phyloP scores from a whole-genome alignment of 2,329 filamentous ascomycete genomes.

The Rutstroemia sp. region DNA sequence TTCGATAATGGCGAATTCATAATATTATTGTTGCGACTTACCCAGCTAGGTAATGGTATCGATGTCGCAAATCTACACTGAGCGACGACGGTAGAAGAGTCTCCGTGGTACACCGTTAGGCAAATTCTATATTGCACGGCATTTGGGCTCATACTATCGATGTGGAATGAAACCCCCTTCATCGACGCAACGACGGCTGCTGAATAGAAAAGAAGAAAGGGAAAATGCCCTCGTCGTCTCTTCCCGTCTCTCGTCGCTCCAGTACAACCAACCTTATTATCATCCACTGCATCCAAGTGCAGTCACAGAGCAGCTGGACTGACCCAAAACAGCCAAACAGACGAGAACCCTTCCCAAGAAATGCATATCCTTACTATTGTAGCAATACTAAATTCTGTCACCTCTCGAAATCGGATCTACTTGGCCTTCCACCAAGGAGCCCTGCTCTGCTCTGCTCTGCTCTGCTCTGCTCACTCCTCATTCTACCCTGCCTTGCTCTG shows the following conservation, averaged over 20 bases:
- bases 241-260: no score
- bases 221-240: no score
- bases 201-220: no score
- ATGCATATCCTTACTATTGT: not conserved
- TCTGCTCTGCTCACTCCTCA: no score
- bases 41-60: no score
- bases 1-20: not conserved
- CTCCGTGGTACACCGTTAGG: not conserved
- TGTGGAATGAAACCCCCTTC: not conserved
- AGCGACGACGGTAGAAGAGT: not conserved
- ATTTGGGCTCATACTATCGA: not conserved
- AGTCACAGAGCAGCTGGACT: not conserved
- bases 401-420: not conserved
- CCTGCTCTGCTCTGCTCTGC: no score
- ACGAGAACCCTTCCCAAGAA: not conserved
- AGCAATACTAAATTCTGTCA: not conserved
- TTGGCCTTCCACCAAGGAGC: not conserved
- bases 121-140: not conserved
- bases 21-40: not conserved
- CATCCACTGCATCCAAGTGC: no score
- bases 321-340: not conserved
- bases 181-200: not conserved
- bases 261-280: no score
- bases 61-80: not conserved
- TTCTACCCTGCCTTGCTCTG: no score